Percentiles rank a stretch among this genome's conserved stretches.
phyloP scores from a whole-genome alignment of 192 early-diverging fungal genomes.

The Coemansia guatemalensis region DNA sequence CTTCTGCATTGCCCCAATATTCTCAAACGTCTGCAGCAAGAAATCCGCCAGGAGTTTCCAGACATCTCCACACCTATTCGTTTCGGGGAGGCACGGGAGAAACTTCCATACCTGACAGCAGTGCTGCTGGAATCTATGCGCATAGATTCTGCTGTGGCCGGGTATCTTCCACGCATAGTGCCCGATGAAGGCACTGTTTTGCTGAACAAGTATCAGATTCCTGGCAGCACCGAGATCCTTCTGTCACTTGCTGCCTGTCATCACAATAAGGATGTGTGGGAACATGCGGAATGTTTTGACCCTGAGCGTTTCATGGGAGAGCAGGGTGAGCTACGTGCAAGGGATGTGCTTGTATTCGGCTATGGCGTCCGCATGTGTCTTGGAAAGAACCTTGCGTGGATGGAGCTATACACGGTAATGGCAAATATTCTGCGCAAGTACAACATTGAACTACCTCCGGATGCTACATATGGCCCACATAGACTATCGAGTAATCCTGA shows the following conservation, averaged over 20 bases:
- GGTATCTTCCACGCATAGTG: slow-evolving; percentile 26
- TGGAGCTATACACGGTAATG: slow-evolving; percentile 43
- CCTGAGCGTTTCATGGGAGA: slow-evolving; percentile 43
- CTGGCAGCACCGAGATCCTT: slow-evolving; percentile 14
- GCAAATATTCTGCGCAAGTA: slow-evolving; percentile 44
- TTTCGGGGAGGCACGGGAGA: slow-evolving; percentile 20
- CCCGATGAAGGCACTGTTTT: slow-evolving; percentile 18
- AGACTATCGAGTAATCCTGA: background rate
- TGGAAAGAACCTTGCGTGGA: slow-evolving; percentile 39
- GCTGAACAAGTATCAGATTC: slow-evolving; percentile 17
- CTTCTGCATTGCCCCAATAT: slow-evolving; percentile 35
- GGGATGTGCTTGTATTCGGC: slow-evolving; percentile 35
- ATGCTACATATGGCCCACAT: slow-evolving; percentile 29
- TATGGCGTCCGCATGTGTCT: slow-evolving; percentile 40
- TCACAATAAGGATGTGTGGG: slow-evolving; percentile 21
- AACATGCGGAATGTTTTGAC: slow-evolving; percentile 21
- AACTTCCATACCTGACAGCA: slow-evolving; percentile 38
- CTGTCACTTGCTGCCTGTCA: slow-evolving; percentile 34
- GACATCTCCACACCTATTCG: slow-evolving; percentile 11
- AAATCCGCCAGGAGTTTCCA: slow-evolving; percentile 35
- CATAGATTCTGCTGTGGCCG: slow-evolving; percentile 21
- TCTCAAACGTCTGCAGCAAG: slow-evolving; percentile 17
- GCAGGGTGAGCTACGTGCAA: slow-evolving; percentile 3
- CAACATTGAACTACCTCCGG: slow-evolving; percentile 18
- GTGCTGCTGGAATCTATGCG: slow-evolving; percentile 49